Base-by-base conservation (phyloP, 164 flowering plant genomes). In the Liriodendron chinense region DNA sequence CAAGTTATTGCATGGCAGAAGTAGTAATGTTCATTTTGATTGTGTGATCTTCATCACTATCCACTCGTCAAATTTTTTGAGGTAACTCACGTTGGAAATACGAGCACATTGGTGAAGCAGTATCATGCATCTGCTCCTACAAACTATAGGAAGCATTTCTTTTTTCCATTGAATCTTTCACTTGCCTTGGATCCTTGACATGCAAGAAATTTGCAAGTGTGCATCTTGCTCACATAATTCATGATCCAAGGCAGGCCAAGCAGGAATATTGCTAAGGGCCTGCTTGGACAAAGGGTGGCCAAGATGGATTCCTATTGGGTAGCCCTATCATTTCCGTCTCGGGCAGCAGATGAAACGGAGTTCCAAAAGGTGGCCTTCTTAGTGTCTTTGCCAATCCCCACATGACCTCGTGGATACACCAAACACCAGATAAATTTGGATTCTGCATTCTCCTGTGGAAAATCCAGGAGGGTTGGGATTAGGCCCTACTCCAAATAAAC, bases 181-280 rank as follows among this genome's bases (percentile, higher is more conserved):
- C 12, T 28, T 13, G 47, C 47, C 14, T 1, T 13, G 16, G 47
- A 66, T 50, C 67, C n/a, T 18, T 47, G 21, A 7, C 16, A 78
- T 49, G 50, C 47, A 76, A 9, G 7, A 53, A 50, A 71, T 12
- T 53, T n/a, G 16, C 13, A 28, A 20, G 20, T 23, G 43, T 63
- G 43, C 59, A 63, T 9, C 43, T 73, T 20, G 18, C 72, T 74
- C 12, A 50, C 43, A 70, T 7, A 64, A 61, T 63, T 62, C 43
- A 63, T 61, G 62, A 56, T 71, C 47, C 20, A 66, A 22, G 59
- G 47, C 20, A 28, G 12, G 25, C 20, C 26, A 26, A 25, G 69
- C 13, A 66, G 6, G 69, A 13, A 10, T 16, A 53, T 53, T 53
- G 16, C 10, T 16, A 9, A 53, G 57, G 57, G 57, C 10, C 57